These are phyloP conservation scores for Pouteria glomerata DNA, from an alignment of 148 eudicot species.

Conservation along the genomic window DNA sequence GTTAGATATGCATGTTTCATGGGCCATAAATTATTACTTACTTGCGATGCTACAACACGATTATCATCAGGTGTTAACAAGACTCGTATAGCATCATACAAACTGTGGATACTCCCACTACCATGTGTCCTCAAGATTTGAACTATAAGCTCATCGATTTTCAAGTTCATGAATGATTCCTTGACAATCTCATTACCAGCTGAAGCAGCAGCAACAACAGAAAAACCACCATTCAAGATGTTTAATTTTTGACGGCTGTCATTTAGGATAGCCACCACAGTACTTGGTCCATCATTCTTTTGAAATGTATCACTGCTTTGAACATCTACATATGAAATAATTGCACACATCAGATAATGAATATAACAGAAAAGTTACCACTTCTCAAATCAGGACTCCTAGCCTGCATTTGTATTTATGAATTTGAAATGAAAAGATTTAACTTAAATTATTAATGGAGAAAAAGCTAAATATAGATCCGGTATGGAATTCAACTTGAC, in stretches of 20 bases:
- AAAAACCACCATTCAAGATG: constrained; percentile 54
- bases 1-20: neutral
- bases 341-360: constrained; percentile 1
- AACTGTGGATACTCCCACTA: constrained; percentile 37
- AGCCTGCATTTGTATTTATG: no score
- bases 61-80: constrained; percentile 84
- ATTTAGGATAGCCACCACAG: constrained; percentile 43
- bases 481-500: no score
- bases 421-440: no score
- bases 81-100: constrained; percentile 70
- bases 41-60: constrained; percentile 96
- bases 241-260: constrained; percentile 31
- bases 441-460: no score
- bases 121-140: constrained; percentile 34
- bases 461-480: no score
- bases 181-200: constrained; percentile 85
- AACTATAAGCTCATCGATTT: constrained; percentile 64
- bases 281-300: constrained; percentile 62
- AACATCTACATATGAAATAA: constrained; percentile 46
- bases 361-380: neutral
- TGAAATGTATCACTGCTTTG: constrained; percentile 63
- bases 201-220: constrained; percentile 81
- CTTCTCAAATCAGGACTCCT: neutral
- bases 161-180: constrained; percentile 75
- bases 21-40: constrained; percentile 22